Evolutionary conservation across 1,139 yeast genomes (phyloP), one percentile per base, ranked within the genome.

Genomic region (Kazachstania sp.): DNA sequence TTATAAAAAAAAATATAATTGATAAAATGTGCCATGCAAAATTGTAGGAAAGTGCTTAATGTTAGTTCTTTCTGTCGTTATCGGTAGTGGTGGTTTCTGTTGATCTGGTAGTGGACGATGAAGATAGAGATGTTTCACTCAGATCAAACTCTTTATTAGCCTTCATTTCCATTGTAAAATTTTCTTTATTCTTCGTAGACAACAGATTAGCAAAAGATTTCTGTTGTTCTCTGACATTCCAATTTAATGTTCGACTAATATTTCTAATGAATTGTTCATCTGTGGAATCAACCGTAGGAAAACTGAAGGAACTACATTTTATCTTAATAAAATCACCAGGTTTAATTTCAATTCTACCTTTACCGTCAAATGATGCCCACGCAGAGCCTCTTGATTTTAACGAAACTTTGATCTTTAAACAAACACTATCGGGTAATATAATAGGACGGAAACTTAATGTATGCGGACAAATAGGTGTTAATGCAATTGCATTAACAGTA

Each of bases 381-480:
- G 95, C 95, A 0, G 92, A 82, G 2, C 77, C 70, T 45, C 95
- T 67, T 48, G 86, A 79, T 40, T 77, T 69, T 39, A 67, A 58
- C 0, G 95, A 94, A 1, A 86, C 87, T 57, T 79, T 81, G 2
- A 87, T 84, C 56, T 78, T 83, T 51, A 87, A 68, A 37, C 77
- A 73, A 88, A 86, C 86, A 8, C 92, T 83, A 60, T 86, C 95
- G 0, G 96, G 96, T 31, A 87, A 70, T 49, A 87, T 71, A 49
- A 87, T 84, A 1, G 96, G 96, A 55, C 96, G 73, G 67, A 87
- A 87, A 3, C 95, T 85, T 41, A 87, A 71, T 0, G 95, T 86
- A 57, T 87, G 95, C 0, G 96, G 97, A 61, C 96, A 87, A 51
- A 87, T 86, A 0, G 96, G 96, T 0, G 96, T 87, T 2, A 87